A percentile compares a stretch with the other conserved stretches of the same genome.
These are phyloP conservation scores for Venturia pyrina DNA, from an alignment of 2,329 filamentous ascomycete genomes.

Conservation along the genomic window DNA sequence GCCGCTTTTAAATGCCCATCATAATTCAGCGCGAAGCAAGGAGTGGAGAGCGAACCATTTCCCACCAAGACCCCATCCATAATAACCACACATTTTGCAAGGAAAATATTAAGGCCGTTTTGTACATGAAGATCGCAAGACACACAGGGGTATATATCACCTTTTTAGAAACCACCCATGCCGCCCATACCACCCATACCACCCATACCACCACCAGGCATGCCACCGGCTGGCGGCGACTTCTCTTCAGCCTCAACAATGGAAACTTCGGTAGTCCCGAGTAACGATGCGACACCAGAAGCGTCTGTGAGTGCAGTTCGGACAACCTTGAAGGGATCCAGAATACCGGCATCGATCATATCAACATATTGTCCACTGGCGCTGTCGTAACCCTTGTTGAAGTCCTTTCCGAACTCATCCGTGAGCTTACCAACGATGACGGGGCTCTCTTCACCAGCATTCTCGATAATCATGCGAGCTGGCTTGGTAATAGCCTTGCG, in stretches of 20 bases:
- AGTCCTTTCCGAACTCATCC: slow-evolving; percentile 82
- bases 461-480: slow-evolving; percentile 92
- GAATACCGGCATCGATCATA: slow-evolving; percentile 95
- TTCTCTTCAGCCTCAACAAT: slow-evolving; percentile 96
- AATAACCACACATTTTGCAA: neutral
- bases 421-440: slow-evolving; percentile 97
- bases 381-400: slow-evolving; percentile 98
- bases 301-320: slow-evolving; percentile 92
- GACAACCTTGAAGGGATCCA: slow-evolving; percentile 98
- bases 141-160: neutral
- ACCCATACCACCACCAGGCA: slow-evolving; percentile 35
- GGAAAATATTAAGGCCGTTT: neutral
- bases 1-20: neutral
- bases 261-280: slow-evolving; percentile 95
- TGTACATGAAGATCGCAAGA: neutral
- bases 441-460: slow-evolving; percentile 89
- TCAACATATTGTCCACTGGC: slow-evolving; percentile 96
- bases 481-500: slow-evolving; percentile 97
- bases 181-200: slow-evolving; percentile 53
- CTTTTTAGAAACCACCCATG: slow-evolving; percentile 24
- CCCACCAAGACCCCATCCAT: neutral
- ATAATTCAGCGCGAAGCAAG: neutral
- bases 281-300: slow-evolving; percentile 88
- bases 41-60: neutral
- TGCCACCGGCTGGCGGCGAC: slow-evolving; percentile 41